phyloP scores from a whole-genome alignment of 768 basidiomycete species.

The Peribolospora kevripleyi region DNA sequence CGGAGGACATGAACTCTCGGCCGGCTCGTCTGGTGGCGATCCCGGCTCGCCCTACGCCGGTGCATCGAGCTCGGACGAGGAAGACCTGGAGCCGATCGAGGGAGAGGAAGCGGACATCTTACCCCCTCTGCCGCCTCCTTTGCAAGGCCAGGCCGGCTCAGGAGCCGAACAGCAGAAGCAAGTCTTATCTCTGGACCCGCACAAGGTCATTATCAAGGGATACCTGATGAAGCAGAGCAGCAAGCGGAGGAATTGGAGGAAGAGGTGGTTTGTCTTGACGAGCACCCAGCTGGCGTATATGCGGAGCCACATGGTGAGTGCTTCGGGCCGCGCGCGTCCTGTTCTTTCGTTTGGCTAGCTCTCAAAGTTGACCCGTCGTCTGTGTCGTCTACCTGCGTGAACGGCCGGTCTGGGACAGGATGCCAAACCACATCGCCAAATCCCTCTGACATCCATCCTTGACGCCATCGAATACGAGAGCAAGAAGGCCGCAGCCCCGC shows the following conservation, averaged over 20 bases:
- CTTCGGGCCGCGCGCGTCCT: not conserved
- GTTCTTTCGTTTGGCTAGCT: not conserved
- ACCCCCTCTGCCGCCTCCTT: too few species aligned
- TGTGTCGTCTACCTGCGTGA: too few species aligned
- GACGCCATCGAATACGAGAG: slow-evolving; percentile 72
- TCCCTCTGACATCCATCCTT: slow-evolving; percentile 59
- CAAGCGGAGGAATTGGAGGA: slow-evolving; percentile 81
- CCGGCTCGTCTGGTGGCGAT: too few species aligned
- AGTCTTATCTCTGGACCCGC: slow-evolving; percentile 25
- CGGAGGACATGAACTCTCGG: too few species aligned
- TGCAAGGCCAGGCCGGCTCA: too few species aligned
- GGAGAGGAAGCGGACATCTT: too few species aligned
- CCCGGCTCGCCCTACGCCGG: too few species aligned
- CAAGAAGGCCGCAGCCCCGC: slow-evolving; percentile 19
- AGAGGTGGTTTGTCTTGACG: slow-evolving; percentile 89
- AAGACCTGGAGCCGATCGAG: too few species aligned
- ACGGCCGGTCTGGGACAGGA: slow-evolving; percentile 31
- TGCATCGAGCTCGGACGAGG: too few species aligned
- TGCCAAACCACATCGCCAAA: slow-evolving; percentile 61
- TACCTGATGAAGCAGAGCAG: slow-evolving; percentile 94
- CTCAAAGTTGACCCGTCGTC: not conserved
- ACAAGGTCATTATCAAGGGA: slow-evolving; percentile 62
- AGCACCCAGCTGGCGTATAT: slow-evolving; percentile 69
- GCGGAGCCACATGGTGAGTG: slow-evolving; percentile 77
- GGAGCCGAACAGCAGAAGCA: not conserved